Evolutionary conservation across 371 early-diverging fungal species (phyloP).

Genomic region (Mucor plumbeus): DNA sequence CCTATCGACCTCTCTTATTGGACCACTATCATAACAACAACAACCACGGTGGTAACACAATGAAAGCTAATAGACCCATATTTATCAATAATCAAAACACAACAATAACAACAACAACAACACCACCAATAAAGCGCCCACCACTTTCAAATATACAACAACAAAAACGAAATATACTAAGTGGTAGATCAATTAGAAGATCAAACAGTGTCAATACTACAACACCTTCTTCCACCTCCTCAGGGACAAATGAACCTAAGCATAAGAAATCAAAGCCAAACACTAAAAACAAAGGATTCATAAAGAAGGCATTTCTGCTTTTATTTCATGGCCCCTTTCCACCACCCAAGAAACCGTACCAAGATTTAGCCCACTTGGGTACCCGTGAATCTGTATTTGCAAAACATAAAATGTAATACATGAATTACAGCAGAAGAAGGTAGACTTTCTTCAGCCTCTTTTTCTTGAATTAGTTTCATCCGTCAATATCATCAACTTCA

Average conservation of each 20-base stretch:
- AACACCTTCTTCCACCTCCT: neutral
- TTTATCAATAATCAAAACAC: too few relatives aligned
- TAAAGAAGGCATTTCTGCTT: conserved; percentile 15
- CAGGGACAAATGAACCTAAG: conserved; percentile 4
- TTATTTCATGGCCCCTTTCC: conserved; percentile 37
- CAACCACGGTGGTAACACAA: conserved; percentile 9
- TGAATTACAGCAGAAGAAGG: neutral
- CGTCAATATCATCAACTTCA: neutral
- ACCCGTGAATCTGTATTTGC: conserved; percentile 31
- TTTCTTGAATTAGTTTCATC: neutral
- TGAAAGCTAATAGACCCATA: conserved; percentile 14
- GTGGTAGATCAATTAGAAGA: neutral
- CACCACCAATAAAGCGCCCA: neutral
- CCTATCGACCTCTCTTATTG: conserved; percentile 23
- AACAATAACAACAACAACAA: neutral
- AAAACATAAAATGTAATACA: conserved; percentile 1
- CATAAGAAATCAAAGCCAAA: neutral
- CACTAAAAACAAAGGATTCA: conserved; percentile 8
- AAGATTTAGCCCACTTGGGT: conserved; percentile 35
- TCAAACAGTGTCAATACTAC: neutral
- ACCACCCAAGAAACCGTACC: conserved; percentile 38
- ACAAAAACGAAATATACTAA: neutral
- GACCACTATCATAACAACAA: conserved; percentile 8
- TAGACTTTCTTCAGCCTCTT: neutral
- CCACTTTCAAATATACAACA: neutral